Evolutionary conservation across 768 basidiomycete species (phyloP), one percentile per base, ranked within the genome.

Genomic region (Mycena alexandri): DNA sequence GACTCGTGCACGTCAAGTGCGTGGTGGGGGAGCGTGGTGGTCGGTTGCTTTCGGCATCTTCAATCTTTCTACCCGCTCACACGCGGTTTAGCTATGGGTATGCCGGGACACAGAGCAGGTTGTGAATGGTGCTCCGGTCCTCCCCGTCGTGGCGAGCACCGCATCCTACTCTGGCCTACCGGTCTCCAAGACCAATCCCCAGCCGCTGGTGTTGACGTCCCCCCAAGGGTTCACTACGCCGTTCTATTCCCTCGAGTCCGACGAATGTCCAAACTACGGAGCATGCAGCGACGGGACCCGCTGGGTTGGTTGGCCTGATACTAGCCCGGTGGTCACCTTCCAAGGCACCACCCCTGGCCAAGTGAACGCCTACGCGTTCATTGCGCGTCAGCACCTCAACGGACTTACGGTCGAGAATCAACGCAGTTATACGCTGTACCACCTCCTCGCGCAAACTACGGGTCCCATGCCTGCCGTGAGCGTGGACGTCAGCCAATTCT

Each of bases 241-340:
- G 10, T 70, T 47, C 50, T 65, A 52, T 55, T 54, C 41, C 33
- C 63, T 70, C 44, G 68, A 65, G 33, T 24, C 54, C n/a, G 69
- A 70, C 44, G 64, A 70, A 36, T 70, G 69, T 21, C 64, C 69
- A 10, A 7, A 29, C 38, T 46, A 5, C 34, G 69, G 69, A 1
- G 12, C 14, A 9, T 66, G 69, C 55, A 52, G 59, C 55, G 64
- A 70, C 44, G 61, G 61, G 0, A 66, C 64, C 41, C 63, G 69
- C 7, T 70, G 69, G 69, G 69, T 66, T 4, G 69, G 69, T 25
- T 66, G 69, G 69, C 69, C 69, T 1, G 55, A 70, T 38, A 66
- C 69, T 9, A 64, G 34, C 1, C 69, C 69, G 4, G 64, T 62
- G 5, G 61, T 68, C 17, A 57, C 67, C 34, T 63, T 68, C 51